Evolutionary conservation across 108 stramenopile species (phyloP), one percentile per base, ranked within the genome.

Genomic region (Pseudonitzschia delicatissima): DNA sequence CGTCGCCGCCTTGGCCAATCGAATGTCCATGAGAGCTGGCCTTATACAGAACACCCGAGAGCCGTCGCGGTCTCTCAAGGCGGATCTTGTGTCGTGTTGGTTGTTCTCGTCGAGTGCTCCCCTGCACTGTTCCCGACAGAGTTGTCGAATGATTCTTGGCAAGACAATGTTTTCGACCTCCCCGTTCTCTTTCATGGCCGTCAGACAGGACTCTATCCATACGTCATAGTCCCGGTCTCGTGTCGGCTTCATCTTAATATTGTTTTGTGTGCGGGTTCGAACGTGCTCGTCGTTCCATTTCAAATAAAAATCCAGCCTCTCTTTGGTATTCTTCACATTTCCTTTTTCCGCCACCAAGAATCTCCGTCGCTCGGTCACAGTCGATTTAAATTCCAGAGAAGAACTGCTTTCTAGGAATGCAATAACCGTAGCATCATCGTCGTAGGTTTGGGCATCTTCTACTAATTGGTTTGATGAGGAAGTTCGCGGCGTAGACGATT

Each of bases 11-110:
- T 61, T 61, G 17, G 85, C 78, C 4, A 92, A 58, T 7, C 65
- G 49, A 23, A 70, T 37, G 57, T 92, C 91, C 47, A 92, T 69
- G 15, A 69, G 72, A 17, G 74, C 84, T 26, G 91, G 91, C 2
- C 82, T 34, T 45, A 88, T 64, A 52, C 87, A 85, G 61, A 88
- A 51, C 21, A 85, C 73, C 5, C 87, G 79, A 23, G 66, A 47
- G 21, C 84, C 86, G 36, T 82, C 34, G 69, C 61, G 66, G 26
- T 64, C 48, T 23, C 47, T 9, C 12, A 33, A 34, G 18, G 20
- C 60, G 20, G 35, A 1, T 18, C 35, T 45, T 31, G 12, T 26
- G n/a, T n/a, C n/a, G 13, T 36, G 37, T 57, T 44, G 15, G 21
- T 29, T 0, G 2, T n/a, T 58, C 33, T 45, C 18, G 40, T 15